Conservation (phyloP, 2,329 filamentous ascomycete species). For the Coleophoma cylindrospora region DNA sequence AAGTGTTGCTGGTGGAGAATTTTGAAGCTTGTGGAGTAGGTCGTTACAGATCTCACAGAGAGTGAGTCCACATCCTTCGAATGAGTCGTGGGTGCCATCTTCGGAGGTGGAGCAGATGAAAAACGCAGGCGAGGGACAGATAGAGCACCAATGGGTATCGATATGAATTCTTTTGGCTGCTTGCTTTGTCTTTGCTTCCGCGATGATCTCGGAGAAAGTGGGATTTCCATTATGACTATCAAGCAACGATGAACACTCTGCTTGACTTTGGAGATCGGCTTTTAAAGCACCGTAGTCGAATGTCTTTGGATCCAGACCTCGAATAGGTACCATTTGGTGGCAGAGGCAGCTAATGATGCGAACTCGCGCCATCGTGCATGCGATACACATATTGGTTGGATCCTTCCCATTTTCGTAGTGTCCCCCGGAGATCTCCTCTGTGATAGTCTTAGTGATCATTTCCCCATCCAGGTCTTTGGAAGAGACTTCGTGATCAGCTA, state of each 20-base stretch:
- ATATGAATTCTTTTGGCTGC: conserved; percentile 3
- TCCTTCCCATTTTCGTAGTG: conserved; percentile 7
- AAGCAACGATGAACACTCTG: too few relatives aligned
- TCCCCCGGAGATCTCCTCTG: conserved; percentile 15
- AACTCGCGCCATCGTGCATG: conserved; percentile 15
- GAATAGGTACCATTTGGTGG: conserved; percentile 7
- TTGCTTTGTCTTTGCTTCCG: neutral
- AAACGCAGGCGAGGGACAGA: conserved; percentile 17
- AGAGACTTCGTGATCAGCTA: neutral
- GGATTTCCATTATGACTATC: too few relatives aligned
- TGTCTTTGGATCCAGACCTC: conserved; percentile 7
- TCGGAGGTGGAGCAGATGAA: conserved; percentile 6
- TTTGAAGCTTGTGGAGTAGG: conserved; percentile 5
- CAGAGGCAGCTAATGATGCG: conserved; percentile 13
- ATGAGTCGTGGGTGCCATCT: neutral
- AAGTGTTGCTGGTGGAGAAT: neutral
- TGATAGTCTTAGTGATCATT: neutral
- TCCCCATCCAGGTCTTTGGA: neutral
- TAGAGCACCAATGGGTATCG: conserved; percentile 15
- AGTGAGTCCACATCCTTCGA: conserved; percentile 15
- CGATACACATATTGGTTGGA: conserved; percentile 18
- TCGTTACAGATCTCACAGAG: conserved; percentile 15
- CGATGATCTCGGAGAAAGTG: too few relatives aligned
- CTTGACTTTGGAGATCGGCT: conserved; percentile 1
- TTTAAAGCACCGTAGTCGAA: conserved; percentile 5